Evolutionary conservation across 2,329 filamentous ascomycete species (phyloP).

Genomic region (Colletotrichum sp.): DNA sequence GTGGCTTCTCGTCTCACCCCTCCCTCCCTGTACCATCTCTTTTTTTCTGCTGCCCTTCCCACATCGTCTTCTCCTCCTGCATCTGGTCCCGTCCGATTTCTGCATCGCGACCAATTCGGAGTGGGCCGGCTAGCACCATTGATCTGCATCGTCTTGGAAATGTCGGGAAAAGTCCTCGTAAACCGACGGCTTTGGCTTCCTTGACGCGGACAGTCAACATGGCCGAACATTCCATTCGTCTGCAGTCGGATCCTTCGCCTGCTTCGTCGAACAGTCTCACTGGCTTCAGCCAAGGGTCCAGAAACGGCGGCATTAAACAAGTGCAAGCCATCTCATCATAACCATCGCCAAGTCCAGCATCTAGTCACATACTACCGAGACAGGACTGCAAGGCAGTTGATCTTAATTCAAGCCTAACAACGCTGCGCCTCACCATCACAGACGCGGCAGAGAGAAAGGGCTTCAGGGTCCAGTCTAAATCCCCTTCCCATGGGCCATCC

Average conservation of each 20-base stretch:
- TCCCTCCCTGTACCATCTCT: background rate
- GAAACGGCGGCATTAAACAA: background rate
- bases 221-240: background rate
- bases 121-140: constrained; percentile 3
- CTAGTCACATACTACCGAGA: background rate
- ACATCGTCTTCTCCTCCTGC: background rate
- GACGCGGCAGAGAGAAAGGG: background rate
- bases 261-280: background rate
- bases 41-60: background rate
- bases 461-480: constrained; percentile 5
- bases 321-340: background rate
- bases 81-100: background rate
- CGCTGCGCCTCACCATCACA: background rate
- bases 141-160: constrained; percentile 3
- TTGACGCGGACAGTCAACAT: background rate
- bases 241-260: background rate
- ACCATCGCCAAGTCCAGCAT: background rate
- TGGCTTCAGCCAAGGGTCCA: background rate
- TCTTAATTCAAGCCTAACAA: background rate
- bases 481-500: background rate
- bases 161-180: constrained; percentile 13
- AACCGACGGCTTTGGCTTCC: constrained; percentile 5
- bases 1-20: background rate
- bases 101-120: constrained; percentile 2
- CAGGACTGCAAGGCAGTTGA: background rate